A percentile compares a stretch with the other conserved stretches of the same genome.
These are phyloP conservation scores for Physaria fendleri DNA, from an alignment of 345 rosid genomes.

Conservation along the genomic window DNA sequence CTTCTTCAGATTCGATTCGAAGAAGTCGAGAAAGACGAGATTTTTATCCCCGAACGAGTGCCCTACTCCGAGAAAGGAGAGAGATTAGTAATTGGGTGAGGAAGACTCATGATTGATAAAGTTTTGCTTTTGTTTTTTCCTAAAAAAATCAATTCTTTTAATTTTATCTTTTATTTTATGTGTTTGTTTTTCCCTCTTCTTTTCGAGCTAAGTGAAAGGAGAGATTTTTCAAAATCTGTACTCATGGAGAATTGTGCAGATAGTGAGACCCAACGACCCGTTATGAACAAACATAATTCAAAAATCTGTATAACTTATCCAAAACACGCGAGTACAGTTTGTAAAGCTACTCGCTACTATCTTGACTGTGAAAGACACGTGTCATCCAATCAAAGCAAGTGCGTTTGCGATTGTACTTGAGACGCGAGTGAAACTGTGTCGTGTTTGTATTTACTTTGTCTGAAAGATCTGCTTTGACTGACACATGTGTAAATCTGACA, in stretches of 20 bases:
- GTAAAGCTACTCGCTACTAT: background rate
- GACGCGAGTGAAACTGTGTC: constrained; percentile 11
- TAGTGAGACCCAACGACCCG: constrained; percentile 19
- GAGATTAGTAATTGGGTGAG: constrained; percentile 21
- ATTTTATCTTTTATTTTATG: background rate
- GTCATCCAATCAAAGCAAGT: background rate
- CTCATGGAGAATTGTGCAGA: no score
- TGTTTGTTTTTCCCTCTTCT: constrained; percentile 30
- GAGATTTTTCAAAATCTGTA: constrained; percentile 18
- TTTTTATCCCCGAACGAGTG: constrained; percentile 3
- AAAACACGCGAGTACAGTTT: background rate
- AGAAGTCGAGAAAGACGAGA: background rate
- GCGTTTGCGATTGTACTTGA: background rate
- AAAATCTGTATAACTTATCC: background rate
- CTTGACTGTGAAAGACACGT: background rate
- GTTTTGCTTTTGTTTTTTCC: constrained; percentile 25
- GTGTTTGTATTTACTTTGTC: constrained; percentile 14
- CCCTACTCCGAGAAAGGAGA: constrained; percentile 11
- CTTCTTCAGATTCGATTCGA: background rate
- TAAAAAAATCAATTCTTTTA: constrained; percentile 16
- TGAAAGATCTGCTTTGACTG: background rate
- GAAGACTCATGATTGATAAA: constrained; percentile 24
- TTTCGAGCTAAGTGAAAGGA: constrained; percentile 26
- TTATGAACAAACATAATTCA: constrained; percentile 21
- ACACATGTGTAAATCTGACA: constrained; percentile 1